Evolutionary conservation across 352 stramenopile species (phyloP), one percentile per base, ranked within the genome.

Genomic region (Phytopythium ostracodes): DNA sequence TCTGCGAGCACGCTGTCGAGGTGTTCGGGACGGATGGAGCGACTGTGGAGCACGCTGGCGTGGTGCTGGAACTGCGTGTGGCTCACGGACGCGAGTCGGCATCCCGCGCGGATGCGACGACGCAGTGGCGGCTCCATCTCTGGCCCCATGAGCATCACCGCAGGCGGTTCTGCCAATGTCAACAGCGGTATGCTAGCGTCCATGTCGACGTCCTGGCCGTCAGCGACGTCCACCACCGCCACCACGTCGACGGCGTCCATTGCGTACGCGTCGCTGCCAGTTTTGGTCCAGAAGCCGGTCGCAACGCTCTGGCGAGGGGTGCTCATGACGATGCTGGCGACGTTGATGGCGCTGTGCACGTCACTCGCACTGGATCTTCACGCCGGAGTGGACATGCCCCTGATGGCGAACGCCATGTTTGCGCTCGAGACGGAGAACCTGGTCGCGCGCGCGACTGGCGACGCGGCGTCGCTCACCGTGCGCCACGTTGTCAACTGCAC

Each of bases 361-460:
- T 86, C 81, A 17, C 44, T 89, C 27, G 59, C 86, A 2, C 69
- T 87, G 9, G 68, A 88, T 33, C 55, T 61, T 5, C 67, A 77
- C 15, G 55, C 71, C 33, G 66, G 78, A 18, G 76, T 89, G 33
- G 81, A 90, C 60, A 85, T 90, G 75, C 79, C 87, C 59, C 67
- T 90, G 17, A 87, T 90, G 81, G 73, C 81, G 44, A 90, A 90
- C 52, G 72, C 81, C 12, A 79, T 88, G 76, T 88, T 88, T 50
- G 63, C 76, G 0, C 64, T 90, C 7, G 68, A 90, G 55, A 68
- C 74, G 0, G 81, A 91, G 51, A 68, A 68, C 2, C 86, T 91
- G 29, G 84, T 89, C 22, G 56, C 77, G 2, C 68, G 67, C 7
- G 68, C 70, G 3, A 81, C 64, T n/a, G 63, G 54, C 8, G 67